phyloP scores from a whole-genome alignment of 2,329 filamentous ascomycete genomes.

The Penicillium sp. region DNA sequence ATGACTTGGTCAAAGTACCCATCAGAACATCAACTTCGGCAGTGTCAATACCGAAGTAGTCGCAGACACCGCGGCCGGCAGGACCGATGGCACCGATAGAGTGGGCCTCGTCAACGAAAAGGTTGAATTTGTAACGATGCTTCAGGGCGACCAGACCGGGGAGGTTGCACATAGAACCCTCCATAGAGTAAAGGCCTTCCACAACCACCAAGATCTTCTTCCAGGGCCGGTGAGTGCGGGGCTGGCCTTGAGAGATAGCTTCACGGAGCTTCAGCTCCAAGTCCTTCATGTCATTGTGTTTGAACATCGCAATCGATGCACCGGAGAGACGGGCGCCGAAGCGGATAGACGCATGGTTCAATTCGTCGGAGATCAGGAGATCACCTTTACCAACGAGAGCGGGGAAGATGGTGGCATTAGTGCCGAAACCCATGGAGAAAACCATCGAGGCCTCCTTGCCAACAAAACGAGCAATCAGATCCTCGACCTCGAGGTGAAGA shows the following conservation, averaged over 20 bases:
- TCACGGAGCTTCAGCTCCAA: slow-evolving; percentile 86
- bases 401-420: slow-evolving; percentile 90
- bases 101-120: slow-evolving; percentile 96
- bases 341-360: slow-evolving; percentile 97
- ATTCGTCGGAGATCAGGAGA: slow-evolving; percentile 92
- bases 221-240: slow-evolving; percentile 97
- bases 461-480: slow-evolving; percentile 84
- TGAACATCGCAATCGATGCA: slow-evolving; percentile 93
- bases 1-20: slow-evolving; percentile 98
- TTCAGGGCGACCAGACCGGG: slow-evolving; percentile 85
- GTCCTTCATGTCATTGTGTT: slow-evolving; percentile 92
- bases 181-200: slow-evolving; percentile 98
- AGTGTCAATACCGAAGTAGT: slow-evolving; percentile 93
- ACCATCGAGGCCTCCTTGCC: slow-evolving; percentile 95
- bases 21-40: slow-evolving; percentile 91
- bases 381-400: slow-evolving; percentile 91
- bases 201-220: slow-evolving; percentile 98
- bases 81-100: slow-evolving; percentile 92
- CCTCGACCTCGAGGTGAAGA: slow-evolving; percentile 85
- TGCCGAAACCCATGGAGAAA: slow-evolving; percentile 98
- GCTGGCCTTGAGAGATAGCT: slow-evolving; percentile 93
- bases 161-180: slow-evolving; percentile 98
- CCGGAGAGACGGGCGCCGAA: slow-evolving; percentile 92
- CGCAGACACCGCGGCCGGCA: slow-evolving; percentile 86
- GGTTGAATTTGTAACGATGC: slow-evolving; percentile 93